Base-by-base conservation (phyloP, 129 eudicot species). In the Tagetes erecta region DNA sequence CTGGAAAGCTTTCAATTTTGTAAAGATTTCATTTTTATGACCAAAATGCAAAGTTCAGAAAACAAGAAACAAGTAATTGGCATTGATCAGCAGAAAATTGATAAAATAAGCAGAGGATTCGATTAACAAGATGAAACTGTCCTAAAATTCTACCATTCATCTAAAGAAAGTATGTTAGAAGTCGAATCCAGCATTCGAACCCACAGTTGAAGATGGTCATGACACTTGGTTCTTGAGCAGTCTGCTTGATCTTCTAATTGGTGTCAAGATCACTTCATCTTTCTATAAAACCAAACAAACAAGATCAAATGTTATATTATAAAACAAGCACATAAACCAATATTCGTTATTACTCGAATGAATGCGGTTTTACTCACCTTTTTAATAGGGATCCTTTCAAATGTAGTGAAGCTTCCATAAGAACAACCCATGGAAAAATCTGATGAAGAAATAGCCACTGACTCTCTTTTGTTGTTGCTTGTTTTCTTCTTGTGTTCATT, bases 381-480 rank as follows among this genome's bases (percentile, higher is more conserved):
- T 60, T 83, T 93, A 40, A 80, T 41, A 41, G 92, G 92, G 64
- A 88, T 78, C 72, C 81, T 81, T 81, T 87, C 95, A 31, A 70
- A 85, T 0, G 98, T 93, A 42, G 98, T 93, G 87, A 93, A 93
- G 87, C 98, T 93, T 75, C 98, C 98, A 63, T 93, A 93, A 49
- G 98, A 90, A n/a, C 92, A 84, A 39, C 71, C 84, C 67, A 39
- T 83, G 0, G 95, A 82, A 68, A 44, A 81, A 47, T 87, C 96
- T 0, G 91, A 76, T 2, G 97, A 89, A 44, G 97, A 88, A 58
- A 92, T 78, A 57, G 91, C 88, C 75, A 84, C 72, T 3, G 97
- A 88, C 78, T 90, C 98, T 75, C 91, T 82, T 75, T 87, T 88
- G 65, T 71, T 64, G 72, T 52, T 52, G 70, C 30, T 80, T 38